Evolutionary conservation across 805 yeast species (phyloP), one percentile per base, ranked within the genome.

Genomic region (Candida coquimbonensis): DNA sequence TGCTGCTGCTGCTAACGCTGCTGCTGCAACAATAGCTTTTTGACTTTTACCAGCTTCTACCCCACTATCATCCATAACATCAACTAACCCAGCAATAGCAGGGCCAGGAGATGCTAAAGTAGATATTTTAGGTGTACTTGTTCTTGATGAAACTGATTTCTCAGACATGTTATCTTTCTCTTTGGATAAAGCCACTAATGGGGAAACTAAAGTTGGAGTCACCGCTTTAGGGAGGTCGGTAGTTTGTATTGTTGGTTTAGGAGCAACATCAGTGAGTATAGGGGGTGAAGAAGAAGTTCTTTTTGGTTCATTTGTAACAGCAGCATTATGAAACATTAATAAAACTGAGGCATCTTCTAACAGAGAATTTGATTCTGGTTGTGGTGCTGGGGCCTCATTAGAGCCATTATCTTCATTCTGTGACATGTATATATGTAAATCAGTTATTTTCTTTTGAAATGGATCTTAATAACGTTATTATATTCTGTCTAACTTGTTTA

Each of bases 1-100:
- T 3, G 90, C 90, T 0, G 91, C 93, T 0, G 86, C 87, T 5
- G 89, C 88, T 42, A 85, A 66, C 2, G 90, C 90, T 0, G 91
- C 93, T 0, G 86, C 87, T 4, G 89, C 88, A 42, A 85, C 67
- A 0, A 91, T 91, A 9, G 90, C 91, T 54, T 80, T 69, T 34
- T 57, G 59, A 35, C 44, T 53, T 19, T 52, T 54, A 36, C 48
- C 51, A 11, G 49, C 55, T 9, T 45, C 52, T 3, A 51, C 13
- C 9, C 45, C 44, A 3, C 39, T 50, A 7, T 54, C 55, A 9
- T 53, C 40, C 36, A 48, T 55, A 6, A 56, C 47, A 7, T 59
- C 62, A 8, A 62, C 53, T 2, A 66, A 53, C 0, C 64, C 68
- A 11, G 73, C 72, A 24, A 68, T 69, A 0, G 77, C 77, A 5